A percentile compares a stretch with the other conserved stretches of the same genome.
Conservation (phyloP, 768 basidiomycete species). For the Tulasnella sp. region DNA sequence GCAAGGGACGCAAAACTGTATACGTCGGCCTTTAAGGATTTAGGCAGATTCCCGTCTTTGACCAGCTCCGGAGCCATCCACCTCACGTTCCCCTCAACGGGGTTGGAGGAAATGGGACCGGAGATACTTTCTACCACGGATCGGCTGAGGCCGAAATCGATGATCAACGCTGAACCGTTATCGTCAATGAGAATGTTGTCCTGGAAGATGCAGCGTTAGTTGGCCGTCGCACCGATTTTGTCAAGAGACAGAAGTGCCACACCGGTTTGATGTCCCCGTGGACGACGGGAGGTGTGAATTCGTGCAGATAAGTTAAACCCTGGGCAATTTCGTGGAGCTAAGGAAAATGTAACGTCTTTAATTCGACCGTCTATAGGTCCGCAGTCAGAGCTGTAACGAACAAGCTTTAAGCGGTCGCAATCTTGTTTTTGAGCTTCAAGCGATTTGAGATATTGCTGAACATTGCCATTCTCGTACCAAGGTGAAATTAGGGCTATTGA, state of each 20-base stretch:
- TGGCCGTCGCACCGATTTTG: neutral
- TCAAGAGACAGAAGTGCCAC: neutral
- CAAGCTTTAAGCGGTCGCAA: neutral
- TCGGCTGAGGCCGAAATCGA: slow-evolving; percentile 23
- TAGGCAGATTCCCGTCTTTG: neutral
- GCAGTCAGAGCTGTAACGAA: neutral
- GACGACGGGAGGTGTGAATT: neutral
- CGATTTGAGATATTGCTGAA: neutral
- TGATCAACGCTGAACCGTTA: slow-evolving; percentile 5
- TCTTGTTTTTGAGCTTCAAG: too few relatives aligned
- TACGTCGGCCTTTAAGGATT: neutral
- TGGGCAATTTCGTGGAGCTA: slow-evolving; percentile 11
- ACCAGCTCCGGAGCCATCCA: slow-evolving; percentile 5
- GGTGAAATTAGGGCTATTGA: neutral
- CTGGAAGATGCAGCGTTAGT: neutral
- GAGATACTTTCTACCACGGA: neutral
- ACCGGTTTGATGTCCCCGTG: slow-evolving; percentile 20
- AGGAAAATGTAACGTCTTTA: neutral
- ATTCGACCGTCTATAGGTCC: too few relatives aligned
- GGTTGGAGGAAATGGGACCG: neutral
- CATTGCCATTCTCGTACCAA: neutral
- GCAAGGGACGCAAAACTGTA: slow-evolving; percentile 7
- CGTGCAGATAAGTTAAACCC: slow-evolving; percentile 12
- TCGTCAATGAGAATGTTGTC: slow-evolving; percentile 22
- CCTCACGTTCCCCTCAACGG: neutral